phyloP scores from a whole-genome alignment of 1,139 yeast genomes.

The Lodderomyces beijingensis region DNA sequence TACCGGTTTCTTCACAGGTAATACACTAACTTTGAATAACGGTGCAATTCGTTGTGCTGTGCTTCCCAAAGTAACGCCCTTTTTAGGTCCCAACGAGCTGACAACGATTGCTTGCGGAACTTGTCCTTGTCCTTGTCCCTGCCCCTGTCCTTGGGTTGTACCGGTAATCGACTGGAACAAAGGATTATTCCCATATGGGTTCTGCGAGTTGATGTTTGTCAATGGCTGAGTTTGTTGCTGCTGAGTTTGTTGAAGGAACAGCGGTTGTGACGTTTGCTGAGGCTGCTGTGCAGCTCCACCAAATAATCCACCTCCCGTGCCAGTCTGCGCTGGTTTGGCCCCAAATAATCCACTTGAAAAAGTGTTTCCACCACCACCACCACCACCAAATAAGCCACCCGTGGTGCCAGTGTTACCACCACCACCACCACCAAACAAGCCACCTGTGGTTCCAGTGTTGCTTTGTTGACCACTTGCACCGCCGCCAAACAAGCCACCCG shows the following conservation, averaged over 20 bases:
- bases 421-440: slow-evolving; percentile 22
- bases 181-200: slow-evolving; percentile 74
- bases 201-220: slow-evolving; percentile 49
- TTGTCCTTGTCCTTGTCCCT: slow-evolving; percentile 12
- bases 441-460: slow-evolving; percentile 17
- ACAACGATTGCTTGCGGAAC: slow-evolving; percentile 53
- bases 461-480: slow-evolving; percentile 1
- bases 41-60: slow-evolving; percentile 60
- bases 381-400: slow-evolving; percentile 26
- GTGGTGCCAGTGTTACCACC: slow-evolving; percentile 12
- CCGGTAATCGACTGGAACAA: slow-evolving; percentile 46
- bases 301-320: slow-evolving; percentile 36
- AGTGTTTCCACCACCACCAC: slow-evolving; percentile 15
- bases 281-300: slow-evolving; percentile 20
- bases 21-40: slow-evolving; percentile 25
- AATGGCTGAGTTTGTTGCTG: slow-evolving; percentile 28
- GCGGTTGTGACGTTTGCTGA: slow-evolving; percentile 13
- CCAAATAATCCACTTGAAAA: slow-evolving; percentile 28
- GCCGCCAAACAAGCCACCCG: slow-evolving; percentile 31
- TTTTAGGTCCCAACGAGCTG: slow-evolving; percentile 24
- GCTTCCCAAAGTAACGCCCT: slow-evolving; percentile 53
- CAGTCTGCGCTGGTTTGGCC: slow-evolving; percentile 8
- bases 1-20: slow-evolving; percentile 13
- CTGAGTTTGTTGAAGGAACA: slow-evolving; percentile 12
- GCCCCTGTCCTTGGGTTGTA: slow-evolving; percentile 15